Base-by-base conservation (phyloP, 2,329 filamentous ascomycete species). In the Botrytis porri region DNA sequence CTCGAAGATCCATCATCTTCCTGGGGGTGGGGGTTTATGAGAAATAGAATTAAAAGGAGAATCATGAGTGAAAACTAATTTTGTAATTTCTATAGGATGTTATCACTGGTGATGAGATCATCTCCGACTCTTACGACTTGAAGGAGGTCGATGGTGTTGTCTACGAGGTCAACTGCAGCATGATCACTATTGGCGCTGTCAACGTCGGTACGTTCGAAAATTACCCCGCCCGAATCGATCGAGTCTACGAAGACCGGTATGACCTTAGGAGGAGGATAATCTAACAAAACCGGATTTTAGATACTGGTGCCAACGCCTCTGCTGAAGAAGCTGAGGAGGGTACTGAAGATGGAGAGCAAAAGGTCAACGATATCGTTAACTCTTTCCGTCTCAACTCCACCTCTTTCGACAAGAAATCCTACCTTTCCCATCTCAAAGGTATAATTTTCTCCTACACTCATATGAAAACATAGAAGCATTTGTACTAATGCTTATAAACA, bases 231-330 rank as follows among this genome's bases (percentile, higher is more conserved):
- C 63, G 54, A 51, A 64, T 62, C 35, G 45, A 67, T 54, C 32
- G 64, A 67, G 32, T 54, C 32, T 39, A 54, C 35, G 64, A 67
- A 35, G 35, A 20, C 3, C 12, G 41, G 20, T 37, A 72, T 25
- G 48, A 60, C 29, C 16, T 35, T 45, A 25, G 10, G 14, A 59
- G 16, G 20, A 59, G 37, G 29, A n/a, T 43, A 69, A 6, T 29
- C 60, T 69, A 45, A 65, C 32, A 32, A 8, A 12, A 8, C 35
- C 29, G 18, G 6, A 39, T 61, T 72, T 45, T 73, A 94, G 92
- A 96, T 84, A 96, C 88, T 81, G 96, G 96, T 84, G 96, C 95
- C 87, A 99, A 99, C 85, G 93, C 96, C 80, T 98, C 95, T 80
- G 95, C 96, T 75, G 96, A 98, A 87, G 95, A 86, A 72, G 93